Percentiles rank a stretch among this genome's conserved stretches.
These are phyloP conservation scores for Acanthamoeba rhysodes DNA, from an alignment of 208 protist species.

Conservation along the genomic window DNA sequence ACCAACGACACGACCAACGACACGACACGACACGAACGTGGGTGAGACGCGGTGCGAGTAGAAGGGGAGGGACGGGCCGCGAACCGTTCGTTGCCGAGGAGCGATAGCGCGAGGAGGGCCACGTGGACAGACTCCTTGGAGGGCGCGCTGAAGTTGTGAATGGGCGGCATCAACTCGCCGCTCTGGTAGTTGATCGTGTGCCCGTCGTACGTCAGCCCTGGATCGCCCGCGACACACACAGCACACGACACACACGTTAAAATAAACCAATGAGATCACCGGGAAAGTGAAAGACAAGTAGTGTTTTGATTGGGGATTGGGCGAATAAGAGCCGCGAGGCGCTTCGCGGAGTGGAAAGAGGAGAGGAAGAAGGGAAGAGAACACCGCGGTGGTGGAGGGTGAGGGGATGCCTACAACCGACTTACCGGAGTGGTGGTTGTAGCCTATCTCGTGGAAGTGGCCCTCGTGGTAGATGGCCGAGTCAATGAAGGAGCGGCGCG, in stretches of 20 bases:
- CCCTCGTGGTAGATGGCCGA: constrained; percentile 54
- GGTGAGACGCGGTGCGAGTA: background rate
- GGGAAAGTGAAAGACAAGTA: background rate
- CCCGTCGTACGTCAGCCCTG: constrained; percentile 23
- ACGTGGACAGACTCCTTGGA: constrained; percentile 86
- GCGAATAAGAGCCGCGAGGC: no score
- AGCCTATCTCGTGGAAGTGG: constrained; percentile 24
- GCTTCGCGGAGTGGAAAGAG: background rate
- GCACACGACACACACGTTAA: background rate
- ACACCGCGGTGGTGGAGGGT: no score
- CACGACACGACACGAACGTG: background rate
- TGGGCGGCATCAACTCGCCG: constrained; percentile 50
- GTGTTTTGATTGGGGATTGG: background rate
- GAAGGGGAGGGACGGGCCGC: background rate
- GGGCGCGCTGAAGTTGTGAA: constrained; percentile 83
- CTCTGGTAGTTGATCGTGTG: constrained; percentile 55
- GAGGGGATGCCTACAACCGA: no score
- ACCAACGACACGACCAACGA: no score
- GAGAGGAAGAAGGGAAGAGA: background rate
- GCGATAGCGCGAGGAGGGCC: constrained; percentile 67
- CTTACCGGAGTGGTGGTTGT: constrained; percentile 27
- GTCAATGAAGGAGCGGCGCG: background rate
- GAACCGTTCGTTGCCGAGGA: constrained; percentile 46
- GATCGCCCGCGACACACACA: background rate
- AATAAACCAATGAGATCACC: background rate